Percentiles rank a stretch among this genome's conserved stretches.
Conservation (phyloP, 495 filamentous ascomycete species). For the Penicillium longicatenatum region DNA sequence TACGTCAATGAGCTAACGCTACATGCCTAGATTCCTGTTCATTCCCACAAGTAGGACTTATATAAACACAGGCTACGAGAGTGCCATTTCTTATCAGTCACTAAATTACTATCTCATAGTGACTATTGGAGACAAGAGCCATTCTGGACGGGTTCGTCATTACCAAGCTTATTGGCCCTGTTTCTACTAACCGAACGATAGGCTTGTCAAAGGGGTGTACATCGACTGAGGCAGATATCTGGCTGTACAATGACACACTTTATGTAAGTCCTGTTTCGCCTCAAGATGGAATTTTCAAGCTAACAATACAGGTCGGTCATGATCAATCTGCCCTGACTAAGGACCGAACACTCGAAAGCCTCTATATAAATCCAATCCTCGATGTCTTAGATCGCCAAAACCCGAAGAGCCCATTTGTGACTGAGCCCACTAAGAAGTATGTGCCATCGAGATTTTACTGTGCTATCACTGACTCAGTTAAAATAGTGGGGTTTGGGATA, state of each 20-base stretch:
- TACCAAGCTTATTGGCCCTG: not conserved
- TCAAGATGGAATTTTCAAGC: not conserved
- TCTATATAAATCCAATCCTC: constrained; percentile 61
- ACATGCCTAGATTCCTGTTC: constrained; percentile 43
- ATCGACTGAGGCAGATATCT: constrained; percentile 84
- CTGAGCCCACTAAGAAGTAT: constrained; percentile 42
- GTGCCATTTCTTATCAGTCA: too few relatives aligned
- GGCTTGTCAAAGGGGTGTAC: constrained; percentile 62
- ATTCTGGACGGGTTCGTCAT: constrained; percentile 47
- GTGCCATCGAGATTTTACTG: not conserved
- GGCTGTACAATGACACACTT: constrained; percentile 71
- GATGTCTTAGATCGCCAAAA: constrained; percentile 55
- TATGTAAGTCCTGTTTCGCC: constrained; percentile 35
- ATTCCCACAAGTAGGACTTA: constrained; percentile 45
- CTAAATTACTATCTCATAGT: constrained; percentile 17
- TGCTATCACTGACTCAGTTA: not conserved
- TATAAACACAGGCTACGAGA: not conserved
- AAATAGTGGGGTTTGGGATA: constrained; percentile 47
- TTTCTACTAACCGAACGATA: constrained; percentile 15
- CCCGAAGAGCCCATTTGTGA: constrained; percentile 38
- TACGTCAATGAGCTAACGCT: constrained; percentile 16
- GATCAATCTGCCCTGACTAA: constrained; percentile 49
- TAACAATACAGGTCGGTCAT: constrained; percentile 54
- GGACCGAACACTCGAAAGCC: constrained; percentile 53
- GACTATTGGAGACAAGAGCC: constrained; percentile 53